Percentiles rank a stretch among this genome's conserved stretches.
Conservation (phyloP, 306 rosid genomes). For the Rubus idaeus region DNA sequence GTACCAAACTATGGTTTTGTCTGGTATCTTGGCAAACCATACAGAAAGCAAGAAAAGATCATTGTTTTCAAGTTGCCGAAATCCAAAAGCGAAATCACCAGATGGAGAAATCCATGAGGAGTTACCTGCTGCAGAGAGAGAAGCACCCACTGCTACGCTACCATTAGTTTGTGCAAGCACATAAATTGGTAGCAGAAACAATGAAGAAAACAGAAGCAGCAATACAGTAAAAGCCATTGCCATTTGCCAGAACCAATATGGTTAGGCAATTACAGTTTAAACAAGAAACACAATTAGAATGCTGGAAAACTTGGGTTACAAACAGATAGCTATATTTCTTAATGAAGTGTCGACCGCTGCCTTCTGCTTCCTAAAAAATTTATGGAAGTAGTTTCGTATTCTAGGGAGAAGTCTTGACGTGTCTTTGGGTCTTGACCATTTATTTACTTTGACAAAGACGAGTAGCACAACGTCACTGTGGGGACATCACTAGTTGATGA, state of each 20-base stretch:
- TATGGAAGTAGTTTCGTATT: not conserved
- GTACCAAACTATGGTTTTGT: conserved; percentile 45
- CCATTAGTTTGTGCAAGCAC: conserved; percentile 34
- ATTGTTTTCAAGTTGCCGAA: conserved; percentile 21
- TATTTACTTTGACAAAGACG: not conserved
- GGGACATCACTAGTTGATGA: not conserved
- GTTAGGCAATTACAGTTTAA: not conserved
- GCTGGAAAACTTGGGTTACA: too few species aligned
- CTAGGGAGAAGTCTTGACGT: not conserved
- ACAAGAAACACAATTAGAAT: too few species aligned
- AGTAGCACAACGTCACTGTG: not conserved
- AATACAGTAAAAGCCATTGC: not conserved
- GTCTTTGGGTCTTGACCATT: not conserved
- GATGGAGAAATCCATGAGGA: conserved; percentile 42
- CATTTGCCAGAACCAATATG: not conserved
- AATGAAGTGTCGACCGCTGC: too few species aligned
- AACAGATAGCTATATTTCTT: too few species aligned
- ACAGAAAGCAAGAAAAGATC: conserved; percentile 40
- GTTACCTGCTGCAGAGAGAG: conserved; percentile 29
- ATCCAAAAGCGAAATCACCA: conserved; percentile 57
- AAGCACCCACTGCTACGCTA: conserved; percentile 27
- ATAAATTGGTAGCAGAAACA: conserved; percentile 23
- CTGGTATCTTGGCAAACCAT: conserved; percentile 49
- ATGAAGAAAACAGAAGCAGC: conserved; percentile 11
- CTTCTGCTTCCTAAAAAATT: too few species aligned